Conservation (phyloP, 2,329 filamentous ascomycete genomes). For the Fusarium setosum region DNA sequence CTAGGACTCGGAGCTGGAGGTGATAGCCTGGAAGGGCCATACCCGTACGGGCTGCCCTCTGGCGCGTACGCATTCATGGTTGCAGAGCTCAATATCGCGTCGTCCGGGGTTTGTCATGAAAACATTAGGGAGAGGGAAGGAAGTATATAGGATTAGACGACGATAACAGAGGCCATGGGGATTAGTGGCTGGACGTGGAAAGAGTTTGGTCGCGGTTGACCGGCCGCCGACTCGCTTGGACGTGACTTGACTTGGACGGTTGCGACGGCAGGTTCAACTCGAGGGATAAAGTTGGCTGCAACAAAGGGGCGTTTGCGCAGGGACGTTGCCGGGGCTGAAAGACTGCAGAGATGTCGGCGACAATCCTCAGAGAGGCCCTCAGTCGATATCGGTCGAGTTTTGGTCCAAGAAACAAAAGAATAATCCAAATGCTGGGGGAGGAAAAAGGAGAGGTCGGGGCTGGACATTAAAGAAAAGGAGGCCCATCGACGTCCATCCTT, state of each 20-base stretch:
- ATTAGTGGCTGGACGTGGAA: slow-evolving; percentile 25
- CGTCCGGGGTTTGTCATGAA: slow-evolving; percentile 38
- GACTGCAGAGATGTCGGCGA: slow-evolving; percentile 7
- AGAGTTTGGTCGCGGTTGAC: slow-evolving; percentile 27
- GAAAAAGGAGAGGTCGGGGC: slow-evolving; percentile 38
- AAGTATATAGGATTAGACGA: slow-evolving; percentile 17
- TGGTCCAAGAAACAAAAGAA: slow-evolving; percentile 9
- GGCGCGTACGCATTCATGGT: slow-evolving; percentile 55
- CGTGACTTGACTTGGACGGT: not conserved
- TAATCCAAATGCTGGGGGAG: slow-evolving; percentile 14
- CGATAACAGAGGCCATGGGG: slow-evolving; percentile 31
- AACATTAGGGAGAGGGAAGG: slow-evolving; percentile 27
- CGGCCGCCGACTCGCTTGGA: slow-evolving; percentile 12
- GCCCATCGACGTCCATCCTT: slow-evolving; percentile 36
- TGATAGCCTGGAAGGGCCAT: slow-evolving; percentile 46
- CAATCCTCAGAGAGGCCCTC: slow-evolving; percentile 12
- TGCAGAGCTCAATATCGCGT: slow-evolving; percentile 31
- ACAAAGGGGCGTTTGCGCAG: slow-evolving; percentile 32
- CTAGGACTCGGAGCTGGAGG: slow-evolving; percentile 52
- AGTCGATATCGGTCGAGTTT: not conserved
- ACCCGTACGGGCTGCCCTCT: slow-evolving; percentile 50
- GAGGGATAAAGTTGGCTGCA: slow-evolving; percentile 22
- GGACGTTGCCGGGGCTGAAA: slow-evolving; percentile 15
- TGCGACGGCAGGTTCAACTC: not conserved
- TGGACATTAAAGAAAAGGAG: slow-evolving; percentile 40